phyloP scores from a whole-genome alignment of 2,329 filamentous ascomycete species.

The Aotearoamyces nothofagi region DNA sequence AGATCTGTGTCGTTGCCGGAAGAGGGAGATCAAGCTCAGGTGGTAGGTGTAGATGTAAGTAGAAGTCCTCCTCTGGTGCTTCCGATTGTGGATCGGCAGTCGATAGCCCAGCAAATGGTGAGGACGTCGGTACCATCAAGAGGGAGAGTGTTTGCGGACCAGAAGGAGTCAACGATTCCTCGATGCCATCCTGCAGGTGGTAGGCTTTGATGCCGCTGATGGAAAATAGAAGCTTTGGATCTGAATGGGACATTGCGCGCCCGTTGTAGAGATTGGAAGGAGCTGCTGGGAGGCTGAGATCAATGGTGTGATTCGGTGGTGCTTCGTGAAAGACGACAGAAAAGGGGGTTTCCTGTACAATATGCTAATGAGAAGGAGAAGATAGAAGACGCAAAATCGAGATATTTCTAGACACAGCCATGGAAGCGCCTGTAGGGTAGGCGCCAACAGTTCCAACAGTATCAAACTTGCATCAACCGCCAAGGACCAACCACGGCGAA shows the following conservation, averaged over 20 bases:
- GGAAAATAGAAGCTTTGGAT: conserved; percentile 52
- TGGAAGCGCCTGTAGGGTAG: too few species aligned
- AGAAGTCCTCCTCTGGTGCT: conserved; percentile 76
- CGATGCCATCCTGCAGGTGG: conserved; percentile 77
- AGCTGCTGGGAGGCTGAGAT: too few species aligned
- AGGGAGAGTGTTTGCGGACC: conserved; percentile 85
- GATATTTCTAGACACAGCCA: too few species aligned
- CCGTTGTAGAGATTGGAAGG: too few species aligned
- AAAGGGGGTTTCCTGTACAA: too few species aligned
- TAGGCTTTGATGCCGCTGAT: conserved; percentile 82
- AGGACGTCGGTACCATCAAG: conserved; percentile 87
- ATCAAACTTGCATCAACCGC: too few species aligned
- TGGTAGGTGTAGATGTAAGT: conserved; percentile 85
- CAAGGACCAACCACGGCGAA: too few species aligned
- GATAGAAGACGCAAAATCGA: too few species aligned
- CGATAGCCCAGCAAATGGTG: conserved; percentile 41
- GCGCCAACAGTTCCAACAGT: too few species aligned
- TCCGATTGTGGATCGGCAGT: conserved; percentile 38
- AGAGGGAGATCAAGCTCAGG: conserved; percentile 88
- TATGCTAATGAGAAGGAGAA: too few species aligned
- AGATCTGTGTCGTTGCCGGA: conserved; percentile 92
- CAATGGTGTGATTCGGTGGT: too few species aligned
- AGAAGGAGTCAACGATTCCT: conserved; percentile 66
- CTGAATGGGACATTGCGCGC: conserved; percentile 15
- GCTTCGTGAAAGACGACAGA: too few species aligned